A percentile compares a stretch with the other conserved stretches of the same genome.
Conservation (phyloP, 495 filamentous ascomycete genomes). For the Penicillium nucicola region DNA sequence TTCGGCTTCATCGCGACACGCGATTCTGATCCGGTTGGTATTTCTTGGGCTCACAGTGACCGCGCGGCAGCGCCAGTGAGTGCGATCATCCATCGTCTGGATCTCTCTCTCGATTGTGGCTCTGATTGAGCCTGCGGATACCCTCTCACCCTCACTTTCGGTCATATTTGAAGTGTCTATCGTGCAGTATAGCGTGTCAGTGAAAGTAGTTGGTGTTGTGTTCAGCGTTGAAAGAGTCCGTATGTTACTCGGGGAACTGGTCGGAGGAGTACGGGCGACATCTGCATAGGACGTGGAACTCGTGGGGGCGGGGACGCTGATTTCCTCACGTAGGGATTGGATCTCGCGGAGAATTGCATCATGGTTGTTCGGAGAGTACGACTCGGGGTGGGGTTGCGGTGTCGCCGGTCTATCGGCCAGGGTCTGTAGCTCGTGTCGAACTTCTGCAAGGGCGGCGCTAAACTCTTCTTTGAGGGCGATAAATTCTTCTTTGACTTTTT, state of each 20-base stretch:
- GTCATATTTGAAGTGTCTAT: slow-evolving; percentile 24
- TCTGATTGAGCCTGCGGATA: slow-evolving; percentile 22
- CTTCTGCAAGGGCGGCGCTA: slow-evolving; percentile 10
- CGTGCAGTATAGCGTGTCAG: slow-evolving; percentile 21
- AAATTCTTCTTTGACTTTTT: slow-evolving; percentile 16
- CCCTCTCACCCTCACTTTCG: slow-evolving; percentile 16
- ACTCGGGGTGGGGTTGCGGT: slow-evolving; percentile 9
- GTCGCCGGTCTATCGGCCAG: slow-evolving; percentile 9
- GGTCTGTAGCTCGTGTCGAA: slow-evolving; percentile 13
- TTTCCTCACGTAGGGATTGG: slow-evolving; percentile 12
- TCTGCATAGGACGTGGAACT: slow-evolving; percentile 18
- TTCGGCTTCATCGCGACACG: slow-evolving; percentile 23
- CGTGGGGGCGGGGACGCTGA: slow-evolving; percentile 4
- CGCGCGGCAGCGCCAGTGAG: slow-evolving; percentile 26
- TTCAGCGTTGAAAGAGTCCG: slow-evolving; percentile 9
- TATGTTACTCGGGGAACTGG: slow-evolving; percentile 19
- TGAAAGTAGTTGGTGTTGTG: slow-evolving; percentile 18
- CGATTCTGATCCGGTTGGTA: slow-evolving; percentile 22
- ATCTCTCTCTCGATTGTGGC: slow-evolving; percentile 26
- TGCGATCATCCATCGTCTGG: slow-evolving; percentile 16
- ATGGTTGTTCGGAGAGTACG: slow-evolving; percentile 6
- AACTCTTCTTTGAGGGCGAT: too few relatives aligned
- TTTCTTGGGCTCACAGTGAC: slow-evolving; percentile 23
- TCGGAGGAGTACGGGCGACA: slow-evolving; percentile 16
- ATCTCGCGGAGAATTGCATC: slow-evolving; percentile 18